Evolutionary conservation across 2,329 filamentous ascomycete species (phyloP), one percentile per base, ranked within the genome.

Genomic region (Penicillium brasilianum): DNA sequence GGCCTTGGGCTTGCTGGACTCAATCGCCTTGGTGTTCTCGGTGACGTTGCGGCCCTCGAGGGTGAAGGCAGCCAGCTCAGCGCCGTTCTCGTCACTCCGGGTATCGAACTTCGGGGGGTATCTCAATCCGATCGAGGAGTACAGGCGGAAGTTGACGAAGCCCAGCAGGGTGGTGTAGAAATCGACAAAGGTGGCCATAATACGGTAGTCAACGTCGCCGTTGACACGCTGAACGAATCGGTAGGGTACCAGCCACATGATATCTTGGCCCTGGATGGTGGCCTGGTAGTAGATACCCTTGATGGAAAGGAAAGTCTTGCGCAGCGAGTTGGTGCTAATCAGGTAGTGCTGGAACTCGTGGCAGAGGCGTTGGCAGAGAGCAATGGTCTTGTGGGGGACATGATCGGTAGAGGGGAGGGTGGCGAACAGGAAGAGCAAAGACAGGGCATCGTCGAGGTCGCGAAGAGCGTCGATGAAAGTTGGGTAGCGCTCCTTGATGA

Each of bases 201-300:
- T 99, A 72, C 95, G 86, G 82, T 97, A 99, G 78, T 99, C 95
- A 66, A 99, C 90, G 78, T 99, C 95, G 60, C 90, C 92, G 43
- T 95, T 91, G 14, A 97, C 89, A 69, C 91, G 86, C 83, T 99
- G 95, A 74, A 98, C 97, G 80, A 99, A 99, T 77, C 92, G 92
- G 83, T 99, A 99, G 0, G 95, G 95, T 11, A 97, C 94, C 41
- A 99, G 84, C 95, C 95, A 99, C 67, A 98, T 84, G 53, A 99
- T 90, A 73, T 98, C 94, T 81, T 99, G 93, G 52, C 95, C 95
- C 77, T 97, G 92, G 64, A 99, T 96, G 55, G 90, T 97, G 25
- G 94, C 95, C 81, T 98, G 94, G 80, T 98, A 99, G 83, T 99
- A 99, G 73, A 99, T 98, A 64, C 95, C 95, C 84, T 99, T 99